These are phyloP conservation scores for Lyophyllum atratum DNA, from an alignment of 768 basidiomycete genomes.

Conservation along the genomic window DNA sequence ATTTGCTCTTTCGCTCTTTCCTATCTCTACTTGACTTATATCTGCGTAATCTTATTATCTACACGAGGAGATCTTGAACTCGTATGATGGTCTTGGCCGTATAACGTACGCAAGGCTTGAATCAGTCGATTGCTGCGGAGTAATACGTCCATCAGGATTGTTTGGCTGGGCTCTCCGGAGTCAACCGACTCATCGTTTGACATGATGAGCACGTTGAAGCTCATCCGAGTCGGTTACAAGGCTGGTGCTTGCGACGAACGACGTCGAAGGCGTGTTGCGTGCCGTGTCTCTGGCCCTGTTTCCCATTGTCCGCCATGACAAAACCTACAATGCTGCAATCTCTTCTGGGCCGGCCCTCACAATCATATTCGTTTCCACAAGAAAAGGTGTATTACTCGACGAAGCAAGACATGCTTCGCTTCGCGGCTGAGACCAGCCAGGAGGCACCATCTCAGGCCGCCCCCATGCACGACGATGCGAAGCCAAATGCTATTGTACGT, in stretches of 20 bases:
- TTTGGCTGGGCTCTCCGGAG: slow-evolving; percentile 5
- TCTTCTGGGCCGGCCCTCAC: slow-evolving; percentile 64
- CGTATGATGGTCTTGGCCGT: too few relatives aligned
- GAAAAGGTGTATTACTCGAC: slow-evolving; percentile 53
- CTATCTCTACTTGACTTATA: too few relatives aligned
- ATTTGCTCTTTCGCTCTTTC: too few relatives aligned
- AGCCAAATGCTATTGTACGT: slow-evolving; percentile 12
- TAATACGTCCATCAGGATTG: too few relatives aligned
- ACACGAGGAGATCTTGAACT: too few relatives aligned
- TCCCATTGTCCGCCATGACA: slow-evolving; percentile 36
- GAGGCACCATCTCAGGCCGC: slow-evolving; percentile 12
- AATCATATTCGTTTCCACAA: slow-evolving; percentile 52
- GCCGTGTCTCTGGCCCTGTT: too few relatives aligned
- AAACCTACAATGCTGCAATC: slow-evolving; percentile 62
- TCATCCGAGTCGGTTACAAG: background rate
- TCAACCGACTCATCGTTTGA: slow-evolving; percentile 6
- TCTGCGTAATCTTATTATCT: too few relatives aligned
- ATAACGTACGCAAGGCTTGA: too few relatives aligned
- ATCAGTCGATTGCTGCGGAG: too few relatives aligned
- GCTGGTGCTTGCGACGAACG: background rate
- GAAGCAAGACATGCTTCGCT: slow-evolving; percentile 50
- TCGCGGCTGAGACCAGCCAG: slow-evolving; percentile 39
- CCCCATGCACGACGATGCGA: slow-evolving; percentile 7
- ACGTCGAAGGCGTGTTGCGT: background rate
- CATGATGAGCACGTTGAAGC: slow-evolving; percentile 14